Conservation (phyloP, 495 filamentous ascomycete genomes). For the Paragyromitra xinjiangensis region DNA sequence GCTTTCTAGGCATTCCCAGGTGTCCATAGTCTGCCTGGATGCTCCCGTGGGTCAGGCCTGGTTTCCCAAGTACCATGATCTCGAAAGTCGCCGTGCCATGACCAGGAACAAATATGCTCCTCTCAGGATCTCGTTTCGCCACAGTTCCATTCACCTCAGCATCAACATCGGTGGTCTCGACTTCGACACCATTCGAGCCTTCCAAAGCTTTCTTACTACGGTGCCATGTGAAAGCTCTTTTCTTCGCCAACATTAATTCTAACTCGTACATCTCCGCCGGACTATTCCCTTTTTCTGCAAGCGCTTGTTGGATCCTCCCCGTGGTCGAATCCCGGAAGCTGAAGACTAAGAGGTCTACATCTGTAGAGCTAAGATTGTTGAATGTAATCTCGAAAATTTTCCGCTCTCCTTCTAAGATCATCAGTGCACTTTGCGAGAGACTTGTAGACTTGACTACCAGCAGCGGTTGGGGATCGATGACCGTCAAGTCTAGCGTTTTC, state of each 20-base stretch:
- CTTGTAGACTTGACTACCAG: conserved; percentile 77
- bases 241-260: conserved; percentile 76
- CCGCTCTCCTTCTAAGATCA: conserved; percentile 88
- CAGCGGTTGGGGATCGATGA: conserved; percentile 79
- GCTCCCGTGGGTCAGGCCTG: conserved; percentile 79
- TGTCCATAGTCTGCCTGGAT: conserved; percentile 77
- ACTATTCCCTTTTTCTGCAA: conserved; percentile 77
- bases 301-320: conserved; percentile 74
- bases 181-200: conserved; percentile 33
- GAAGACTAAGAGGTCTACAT: conserved; percentile 84
- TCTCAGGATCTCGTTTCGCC: conserved; percentile 20
- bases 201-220: conserved; percentile 57
- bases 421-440: conserved; percentile 83
- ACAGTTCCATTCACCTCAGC: conserved; percentile 3
- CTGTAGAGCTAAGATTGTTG: conserved; percentile 73
- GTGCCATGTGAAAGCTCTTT: conserved; percentile 74
- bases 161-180: conserved; percentile 27
- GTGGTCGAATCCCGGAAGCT: conserved; percentile 90
- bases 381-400: conserved; percentile 80
- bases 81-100: conserved; percentile 76
- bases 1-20: conserved; percentile 69
- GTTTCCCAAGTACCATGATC: conserved; percentile 84
- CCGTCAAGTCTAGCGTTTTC: conserved; percentile 68
- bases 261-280: conserved; percentile 83
- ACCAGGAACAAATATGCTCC: conserved; percentile 69